Evolutionary conservation across 805 yeast species (phyloP), one percentile per base, ranked within the genome.

Genomic region (Dipodascus albidus): DNA sequence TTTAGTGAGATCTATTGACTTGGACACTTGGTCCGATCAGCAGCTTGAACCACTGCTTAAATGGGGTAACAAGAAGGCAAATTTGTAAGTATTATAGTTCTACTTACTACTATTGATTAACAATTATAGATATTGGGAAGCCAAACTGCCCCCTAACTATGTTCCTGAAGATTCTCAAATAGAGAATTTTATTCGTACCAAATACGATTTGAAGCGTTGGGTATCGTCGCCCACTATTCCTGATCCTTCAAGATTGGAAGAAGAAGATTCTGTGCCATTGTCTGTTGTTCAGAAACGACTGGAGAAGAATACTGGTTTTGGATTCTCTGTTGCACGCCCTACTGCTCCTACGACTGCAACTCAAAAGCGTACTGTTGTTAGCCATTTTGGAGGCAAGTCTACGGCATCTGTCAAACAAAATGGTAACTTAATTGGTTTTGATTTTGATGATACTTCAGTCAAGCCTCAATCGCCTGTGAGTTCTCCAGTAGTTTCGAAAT

Each of bases 11-110:
- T 85, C 95, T 3, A 95, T 91, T 41, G 98, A 93, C 70, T 75
- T 91, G 62, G 98, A 91, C 66, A 85, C 93, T 1, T 91, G 99
- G 99, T 87, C 93, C 3, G 96, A 89, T 61, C 95, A 86, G 62
- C 96, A 93, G 67, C 79, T 88, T 27, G 81, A 77, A 56, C 80
- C 80, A 57, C 82, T 93, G 85, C 81, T 87, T 24, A 72, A 78
- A 60, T 87, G 96, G 95, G 96, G 96, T 1, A 91, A 90, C 64
- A 76, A 71, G 74, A 77, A 65, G 42, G 93, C 95, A 23, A 93
- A 93, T 65, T 58, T 67, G 61, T 62, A 53, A 19, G 64, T 49
- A 14, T 47, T 41, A 23, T 23, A 21, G 21, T 44, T 2, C 22
- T n/a, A 1, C 21, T 22, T n/a, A n/a, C n/a, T n/a, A n/a, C n/a